These are phyloP conservation scores for Tilletia caries DNA, from an alignment of 1,284 basidiomycete species.

Conservation along the genomic window DNA sequence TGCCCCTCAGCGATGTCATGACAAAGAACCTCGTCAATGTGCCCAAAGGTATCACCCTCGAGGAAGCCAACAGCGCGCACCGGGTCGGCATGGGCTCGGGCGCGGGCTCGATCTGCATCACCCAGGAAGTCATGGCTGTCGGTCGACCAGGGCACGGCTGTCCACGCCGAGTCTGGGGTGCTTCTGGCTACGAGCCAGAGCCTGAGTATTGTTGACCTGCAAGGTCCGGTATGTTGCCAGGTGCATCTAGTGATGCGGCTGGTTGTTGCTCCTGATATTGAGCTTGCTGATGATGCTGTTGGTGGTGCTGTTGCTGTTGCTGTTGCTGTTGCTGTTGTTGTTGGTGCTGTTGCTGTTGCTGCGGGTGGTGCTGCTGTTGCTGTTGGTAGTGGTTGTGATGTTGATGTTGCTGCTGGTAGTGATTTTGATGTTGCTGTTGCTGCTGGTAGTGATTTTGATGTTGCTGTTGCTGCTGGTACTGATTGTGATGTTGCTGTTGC, in stretches of 20 bases:
- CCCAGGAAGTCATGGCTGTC: slow-evolving; percentile 99
- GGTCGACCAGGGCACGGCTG: slow-evolving; percentile 92
- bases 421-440: background rate
- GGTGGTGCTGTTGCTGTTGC: no score
- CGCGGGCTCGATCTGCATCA: slow-evolving; percentile 99
- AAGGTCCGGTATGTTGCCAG: background rate
- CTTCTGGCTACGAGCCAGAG: no score
- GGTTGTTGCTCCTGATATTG: background rate
- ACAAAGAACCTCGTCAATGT: slow-evolving; percentile 58
- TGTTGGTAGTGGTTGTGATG: background rate
- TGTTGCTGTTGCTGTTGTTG: no score
- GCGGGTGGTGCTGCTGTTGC: background rate
- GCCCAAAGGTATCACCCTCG: slow-evolving; percentile 62
- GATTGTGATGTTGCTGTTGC: background rate
- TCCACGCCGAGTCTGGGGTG: no score
- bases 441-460: background rate
- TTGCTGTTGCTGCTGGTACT: background rate
- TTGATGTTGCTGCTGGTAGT: background rate
- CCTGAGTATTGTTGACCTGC: background rate
- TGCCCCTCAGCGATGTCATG: slow-evolving; percentile 82
- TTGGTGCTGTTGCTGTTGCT: background rate
- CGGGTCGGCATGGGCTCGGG: slow-evolving; percentile 97
- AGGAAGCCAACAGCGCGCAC: slow-evolving; percentile 87
- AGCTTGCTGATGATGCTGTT: background rate
- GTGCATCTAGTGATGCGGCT: background rate